Evolutionary conservation across 768 basidiomycete genomes (phyloP), one percentile per base, ranked within the genome.

Genomic region (Pleurotus pulmonarius): DNA sequence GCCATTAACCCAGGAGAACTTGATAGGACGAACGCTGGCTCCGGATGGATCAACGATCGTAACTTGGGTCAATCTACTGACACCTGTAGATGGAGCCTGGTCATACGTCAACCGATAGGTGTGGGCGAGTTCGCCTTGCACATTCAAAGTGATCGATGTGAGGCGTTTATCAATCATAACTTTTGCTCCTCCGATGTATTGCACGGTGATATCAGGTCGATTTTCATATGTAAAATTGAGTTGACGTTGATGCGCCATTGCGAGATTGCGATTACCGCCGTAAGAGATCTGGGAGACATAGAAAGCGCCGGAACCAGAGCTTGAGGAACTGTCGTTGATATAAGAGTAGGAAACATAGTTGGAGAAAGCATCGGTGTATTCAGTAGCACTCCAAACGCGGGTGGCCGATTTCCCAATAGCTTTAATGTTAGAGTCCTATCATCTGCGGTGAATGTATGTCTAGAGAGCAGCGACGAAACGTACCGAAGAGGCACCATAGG

Each of bases 1-100:
- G 9, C 58, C 58, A 22, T 56, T 46, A 9, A 59, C 55, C 58
- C 58, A 59, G 37, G 56, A 48, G 40, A 59, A 59, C 5, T 46
- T 43, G 15, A 59, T 40, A 11, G 58, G 58, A 5, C 56, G 46
- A 4, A 59, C 58, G 11, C 55, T 47, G 1, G 47, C 58, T 11
- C 58, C 58, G 7, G 22, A 47, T 9, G 58, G 15, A 22, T 59
- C 58, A n/a, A 24, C 56, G 5, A 59, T 47, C 11, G 55, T 34
- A 5, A 59, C 45, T 46, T 41, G 37, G 16, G n/a, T 15, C 24
- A 53, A 53, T 15, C 51, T 37, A 20, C 51, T 53, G 20, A 41
- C 41, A 7, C 39, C 20, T 5, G 51, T 53, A 18, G 51, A 53
- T 4, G 51, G 16, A 2, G 51, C 51, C 51, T 53, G 51, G 38